phyloP scores from a whole-genome alignment of 345 rosid species.

The Hypericum perforatum region DNA sequence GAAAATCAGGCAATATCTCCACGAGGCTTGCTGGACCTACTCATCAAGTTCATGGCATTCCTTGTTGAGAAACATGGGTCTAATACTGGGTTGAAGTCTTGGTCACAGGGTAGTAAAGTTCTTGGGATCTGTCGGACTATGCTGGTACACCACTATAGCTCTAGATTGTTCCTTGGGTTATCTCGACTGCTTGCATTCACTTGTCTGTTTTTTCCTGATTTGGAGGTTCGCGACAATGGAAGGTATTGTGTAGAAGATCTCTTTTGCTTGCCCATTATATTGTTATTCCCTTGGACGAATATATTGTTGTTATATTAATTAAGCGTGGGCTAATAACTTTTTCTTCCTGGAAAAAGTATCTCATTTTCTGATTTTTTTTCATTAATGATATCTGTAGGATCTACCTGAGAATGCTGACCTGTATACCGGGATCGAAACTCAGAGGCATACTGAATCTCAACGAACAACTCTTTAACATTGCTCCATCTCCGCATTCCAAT shows the following conservation, averaged over 20 bases:
- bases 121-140: slow-evolving; percentile 83
- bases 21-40: slow-evolving; percentile 48
- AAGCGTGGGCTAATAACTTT: too few relatives aligned
- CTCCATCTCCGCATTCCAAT: slow-evolving; percentile 59
- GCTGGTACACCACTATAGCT: slow-evolving; percentile 72
- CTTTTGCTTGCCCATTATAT: slow-evolving; percentile 1
- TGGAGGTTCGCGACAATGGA: slow-evolving; percentile 90
- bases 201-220: slow-evolving; percentile 86
- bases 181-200: slow-evolving; percentile 75
- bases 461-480: slow-evolving; percentile 47
- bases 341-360: too few relatives aligned
- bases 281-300: background rate
- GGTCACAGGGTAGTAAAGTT: slow-evolving; percentile 91
- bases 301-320: background rate
- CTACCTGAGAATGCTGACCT: slow-evolving; percentile 78
- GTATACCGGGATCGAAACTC: slow-evolving; percentile 72
- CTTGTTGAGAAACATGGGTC: slow-evolving; percentile 59
- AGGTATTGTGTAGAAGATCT: slow-evolving; percentile 37
- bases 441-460: slow-evolving; percentile 59
- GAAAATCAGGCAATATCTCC: slow-evolving; percentile 72
- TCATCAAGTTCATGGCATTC: slow-evolving; percentile 49
- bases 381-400: slow-evolving; percentile 42
- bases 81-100: slow-evolving; percentile 55
- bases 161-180: slow-evolving; percentile 75
- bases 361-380: slow-evolving; percentile 11